Conservation (phyloP, 2,329 filamentous ascomycete species). For the Beauveria asiatica region DNA sequence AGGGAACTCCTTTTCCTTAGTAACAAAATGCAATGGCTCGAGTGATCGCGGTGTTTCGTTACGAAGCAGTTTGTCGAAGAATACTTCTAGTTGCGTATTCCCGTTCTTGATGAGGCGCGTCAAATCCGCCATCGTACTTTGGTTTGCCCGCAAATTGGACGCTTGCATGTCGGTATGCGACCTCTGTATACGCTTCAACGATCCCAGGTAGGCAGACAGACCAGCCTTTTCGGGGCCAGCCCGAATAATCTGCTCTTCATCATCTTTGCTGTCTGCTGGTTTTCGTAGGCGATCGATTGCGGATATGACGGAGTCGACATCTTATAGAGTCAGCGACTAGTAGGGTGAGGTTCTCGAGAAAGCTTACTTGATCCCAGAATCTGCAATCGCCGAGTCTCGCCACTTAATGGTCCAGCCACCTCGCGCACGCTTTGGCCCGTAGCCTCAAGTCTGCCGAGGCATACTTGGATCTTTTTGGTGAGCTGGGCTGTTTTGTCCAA, state of each 20-base stretch:
- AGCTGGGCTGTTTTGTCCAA: conserved; percentile 89
- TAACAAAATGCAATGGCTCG: conserved; percentile 87
- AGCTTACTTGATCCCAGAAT: conserved; percentile 68
- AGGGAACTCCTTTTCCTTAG: conserved; percentile 81
- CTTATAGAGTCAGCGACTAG: conserved; percentile 30
- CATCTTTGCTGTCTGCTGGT: conserved; percentile 84
- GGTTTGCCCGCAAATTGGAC: conserved; percentile 87
- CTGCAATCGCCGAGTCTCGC: conserved; percentile 84
- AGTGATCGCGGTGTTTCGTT: conserved; percentile 70
- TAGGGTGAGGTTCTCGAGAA: background rate
- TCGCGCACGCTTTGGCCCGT: conserved; percentile 87
- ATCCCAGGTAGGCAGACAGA: conserved; percentile 75
- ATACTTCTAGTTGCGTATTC: conserved; percentile 72
- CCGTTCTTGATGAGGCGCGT: conserved; percentile 69
- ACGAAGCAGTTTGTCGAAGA: conserved; percentile 69
- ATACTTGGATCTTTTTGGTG: conserved; percentile 92
- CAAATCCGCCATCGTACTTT: conserved; percentile 77
- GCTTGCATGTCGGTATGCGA: conserved; percentile 77
- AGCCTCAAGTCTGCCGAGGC: conserved; percentile 71
- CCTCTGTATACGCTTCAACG: conserved; percentile 79
- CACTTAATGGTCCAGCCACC: conserved; percentile 85
- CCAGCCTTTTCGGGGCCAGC: conserved; percentile 78
- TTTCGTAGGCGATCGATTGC: conserved; percentile 84
- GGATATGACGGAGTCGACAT: conserved; percentile 77
- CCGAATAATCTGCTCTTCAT: conserved; percentile 86